phyloP scores from a whole-genome alignment of 163 green algal genomes.

The Coccomyxa subellipsoidea region DNA sequence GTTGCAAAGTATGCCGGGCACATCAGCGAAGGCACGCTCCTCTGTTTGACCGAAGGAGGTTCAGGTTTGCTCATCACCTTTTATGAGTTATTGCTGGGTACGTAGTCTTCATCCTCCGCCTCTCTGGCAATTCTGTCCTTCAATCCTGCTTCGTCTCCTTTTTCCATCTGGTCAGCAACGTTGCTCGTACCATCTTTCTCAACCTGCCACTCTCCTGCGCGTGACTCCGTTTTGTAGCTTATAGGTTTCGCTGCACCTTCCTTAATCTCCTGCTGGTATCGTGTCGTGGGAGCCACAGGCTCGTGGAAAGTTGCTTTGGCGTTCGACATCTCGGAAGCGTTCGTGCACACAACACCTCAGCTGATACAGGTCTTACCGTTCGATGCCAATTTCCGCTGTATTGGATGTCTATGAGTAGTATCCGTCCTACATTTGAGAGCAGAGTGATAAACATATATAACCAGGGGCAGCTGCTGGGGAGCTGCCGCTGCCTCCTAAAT shows the following conservation, averaged over 20 bases:
- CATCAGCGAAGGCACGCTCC: too few relatives aligned
- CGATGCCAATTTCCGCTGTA: too few relatives aligned
- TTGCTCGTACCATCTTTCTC: constrained; percentile 1
- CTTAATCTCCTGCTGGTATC: constrained; percentile 6
- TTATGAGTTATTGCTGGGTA: background rate
- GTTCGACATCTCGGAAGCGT: background rate
- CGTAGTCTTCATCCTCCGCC: background rate
- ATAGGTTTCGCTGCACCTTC: constrained; percentile 1
- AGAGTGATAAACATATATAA: too few relatives aligned
- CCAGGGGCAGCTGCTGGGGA: too few relatives aligned
- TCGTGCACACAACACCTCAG: too few relatives aligned
- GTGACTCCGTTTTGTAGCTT: constrained; percentile 4
- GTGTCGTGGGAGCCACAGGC: background rate
- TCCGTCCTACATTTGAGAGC: too few relatives aligned
- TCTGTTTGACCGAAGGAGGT: too few relatives aligned
- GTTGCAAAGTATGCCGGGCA: too few relatives aligned
- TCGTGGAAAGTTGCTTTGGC: background rate
- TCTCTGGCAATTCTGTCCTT: constrained; percentile 6
- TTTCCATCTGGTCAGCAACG: background rate
- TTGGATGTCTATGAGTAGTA: too few relatives aligned
- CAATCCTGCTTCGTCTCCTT: background rate
- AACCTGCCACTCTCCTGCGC: constrained; percentile 6
- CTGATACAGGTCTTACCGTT: too few relatives aligned
- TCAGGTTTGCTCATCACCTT: background rate
- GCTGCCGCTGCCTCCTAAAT: too few relatives aligned